phyloP scores from a whole-genome alignment of 352 stramenopile species.

The Phytophthora megakarya region DNA sequence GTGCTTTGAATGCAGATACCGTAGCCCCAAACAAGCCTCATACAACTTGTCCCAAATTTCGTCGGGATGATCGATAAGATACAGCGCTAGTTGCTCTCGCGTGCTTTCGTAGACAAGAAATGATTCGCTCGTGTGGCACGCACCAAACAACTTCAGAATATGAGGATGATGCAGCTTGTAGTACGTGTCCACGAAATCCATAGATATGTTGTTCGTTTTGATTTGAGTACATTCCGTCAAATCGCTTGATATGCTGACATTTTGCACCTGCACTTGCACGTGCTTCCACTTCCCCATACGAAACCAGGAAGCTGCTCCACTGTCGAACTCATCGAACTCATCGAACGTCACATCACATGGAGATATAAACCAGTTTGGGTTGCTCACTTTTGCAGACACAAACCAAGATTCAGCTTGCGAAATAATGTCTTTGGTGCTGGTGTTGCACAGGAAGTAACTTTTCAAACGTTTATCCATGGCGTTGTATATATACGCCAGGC shows the following conservation, averaged over 20 bases:
- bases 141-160: conserved; percentile 10
- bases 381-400: no score
- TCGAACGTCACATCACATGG: no score
- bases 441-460: not conserved
- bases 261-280: not conserved
- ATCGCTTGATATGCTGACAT: not conserved
- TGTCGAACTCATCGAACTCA: not conserved
- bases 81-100: conserved; percentile 4
- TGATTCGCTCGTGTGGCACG: conserved; percentile 1
- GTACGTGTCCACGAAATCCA: conserved; percentile 7
- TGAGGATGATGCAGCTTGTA: conserved; percentile 11
- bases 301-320: not conserved
- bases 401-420: not conserved
- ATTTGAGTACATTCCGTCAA: no score
- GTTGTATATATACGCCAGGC: not conserved
- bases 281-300: not conserved
- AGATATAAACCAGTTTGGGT: not conserved
- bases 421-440: not conserved
- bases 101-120: conserved; percentile 22
- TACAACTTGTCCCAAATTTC: conserved; percentile 13
- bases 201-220: not conserved
- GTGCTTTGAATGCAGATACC: conserved; percentile 6
- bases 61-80: conserved; percentile 1
- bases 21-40: conserved; percentile 11
- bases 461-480: not conserved